phyloP scores from a whole-genome alignment of 139 green algal genomes.

The Chara braunii region DNA sequence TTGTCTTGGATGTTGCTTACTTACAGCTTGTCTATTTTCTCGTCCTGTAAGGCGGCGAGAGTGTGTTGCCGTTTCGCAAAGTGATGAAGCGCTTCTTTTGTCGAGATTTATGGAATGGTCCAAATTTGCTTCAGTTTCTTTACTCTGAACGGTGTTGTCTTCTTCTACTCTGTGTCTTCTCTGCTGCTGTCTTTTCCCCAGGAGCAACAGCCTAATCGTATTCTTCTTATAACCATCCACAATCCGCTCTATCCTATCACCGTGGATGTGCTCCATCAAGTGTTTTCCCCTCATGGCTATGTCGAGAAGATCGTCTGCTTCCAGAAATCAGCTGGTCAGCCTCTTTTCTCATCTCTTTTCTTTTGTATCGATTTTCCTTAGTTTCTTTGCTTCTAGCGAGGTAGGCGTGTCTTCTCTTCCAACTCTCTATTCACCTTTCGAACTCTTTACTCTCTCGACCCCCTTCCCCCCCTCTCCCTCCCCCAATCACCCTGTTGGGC shows the following conservation, averaged over 20 bases:
- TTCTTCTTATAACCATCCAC: constrained; percentile 43
- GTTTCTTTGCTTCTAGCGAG: neutral
- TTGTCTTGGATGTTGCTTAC: too few species aligned
- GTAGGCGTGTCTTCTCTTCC: too few species aligned
- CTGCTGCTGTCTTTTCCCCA: neutral
- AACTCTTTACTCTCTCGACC: too few species aligned
- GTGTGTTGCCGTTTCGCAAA: too few species aligned
- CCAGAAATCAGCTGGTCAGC: constrained; percentile 36
- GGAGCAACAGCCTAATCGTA: constrained; percentile 37
- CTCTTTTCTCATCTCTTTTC: constrained; percentile 11
- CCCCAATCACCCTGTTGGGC: neutral
- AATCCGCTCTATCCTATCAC: constrained; percentile 43
- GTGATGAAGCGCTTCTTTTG: too few species aligned
- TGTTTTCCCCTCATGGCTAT: constrained; percentile 44
- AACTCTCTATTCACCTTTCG: too few species aligned
- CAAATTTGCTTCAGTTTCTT: constrained; percentile 18
- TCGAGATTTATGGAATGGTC: too few species aligned
- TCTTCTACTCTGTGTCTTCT: neutral
- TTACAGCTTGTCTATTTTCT: too few species aligned
- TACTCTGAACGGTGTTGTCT: neutral
- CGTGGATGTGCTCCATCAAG: constrained; percentile 43
- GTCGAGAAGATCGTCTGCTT: constrained; percentile 43
- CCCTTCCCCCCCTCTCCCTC: too few species aligned
- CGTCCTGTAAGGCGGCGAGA: too few species aligned
- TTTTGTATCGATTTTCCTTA: neutral